Evolutionary conservation across 257 asterid species (phyloP).

Genomic region (Misopates orontium): DNA sequence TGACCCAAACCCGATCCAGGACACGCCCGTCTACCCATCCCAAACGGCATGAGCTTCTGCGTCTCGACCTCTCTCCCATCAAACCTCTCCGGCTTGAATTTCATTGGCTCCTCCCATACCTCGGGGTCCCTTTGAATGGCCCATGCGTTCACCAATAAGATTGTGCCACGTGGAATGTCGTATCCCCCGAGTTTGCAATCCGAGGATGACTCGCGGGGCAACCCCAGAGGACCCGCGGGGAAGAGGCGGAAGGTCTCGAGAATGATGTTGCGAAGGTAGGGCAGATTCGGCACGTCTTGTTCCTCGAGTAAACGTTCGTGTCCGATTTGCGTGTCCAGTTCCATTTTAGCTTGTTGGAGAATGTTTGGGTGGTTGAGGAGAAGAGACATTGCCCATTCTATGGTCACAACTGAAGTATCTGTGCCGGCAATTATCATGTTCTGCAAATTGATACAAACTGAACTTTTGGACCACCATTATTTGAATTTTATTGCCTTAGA

Average conservation of each 20-base stretch:
- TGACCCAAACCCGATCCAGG: constrained; percentile 40
- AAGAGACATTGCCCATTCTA: constrained; percentile 38
- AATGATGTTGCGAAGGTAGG: constrained; percentile 21
- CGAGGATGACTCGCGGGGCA: constrained; percentile 43
- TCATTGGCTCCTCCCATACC: constrained; percentile 38
- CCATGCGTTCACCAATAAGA: constrained; percentile 41
- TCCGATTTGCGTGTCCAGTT: constrained; percentile 9
- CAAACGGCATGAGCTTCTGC: constrained; percentile 38
- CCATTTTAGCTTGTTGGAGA: constrained; percentile 21
- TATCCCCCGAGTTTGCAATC: constrained; percentile 44
- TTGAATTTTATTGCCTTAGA: too few species aligned
- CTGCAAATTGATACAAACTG: not conserved
- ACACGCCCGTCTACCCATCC: constrained; percentile 49
- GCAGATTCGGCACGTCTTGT: constrained; percentile 22
- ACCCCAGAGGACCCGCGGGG: constrained; percentile 36
- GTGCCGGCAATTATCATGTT: constrained; percentile 26
- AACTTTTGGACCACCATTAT: too few species aligned
- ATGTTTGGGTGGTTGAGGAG: constrained; percentile 25
- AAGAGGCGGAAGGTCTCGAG: constrained; percentile 28
- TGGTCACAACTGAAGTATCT: constrained; percentile 27
- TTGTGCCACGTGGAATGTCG: constrained; percentile 40
- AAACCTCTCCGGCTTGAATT: constrained; percentile 45
- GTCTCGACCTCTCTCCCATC: constrained; percentile 31
- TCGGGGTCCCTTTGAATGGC: constrained; percentile 43
- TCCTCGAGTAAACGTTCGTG: constrained; percentile 16